A percentile compares a stretch with the other conserved stretches of the same genome.
phyloP scores from a whole-genome alignment of 345 rosid species.

The Acer saccharum region DNA sequence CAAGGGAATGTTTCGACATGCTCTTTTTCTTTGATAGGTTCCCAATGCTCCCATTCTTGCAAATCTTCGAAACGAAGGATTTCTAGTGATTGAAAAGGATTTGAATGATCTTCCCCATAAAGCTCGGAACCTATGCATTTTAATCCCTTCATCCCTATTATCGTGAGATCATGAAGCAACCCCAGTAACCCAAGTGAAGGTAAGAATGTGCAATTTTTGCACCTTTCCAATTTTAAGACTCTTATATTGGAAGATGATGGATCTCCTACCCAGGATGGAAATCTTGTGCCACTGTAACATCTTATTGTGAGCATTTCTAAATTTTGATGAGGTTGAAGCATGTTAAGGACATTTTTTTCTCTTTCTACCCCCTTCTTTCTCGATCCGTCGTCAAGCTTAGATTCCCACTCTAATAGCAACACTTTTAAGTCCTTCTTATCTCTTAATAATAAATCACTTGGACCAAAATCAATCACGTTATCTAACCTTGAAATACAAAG shows the following conservation, averaged over 20 bases:
- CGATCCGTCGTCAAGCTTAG: neutral
- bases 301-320: neutral
- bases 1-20: neutral
- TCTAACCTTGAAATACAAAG: neutral
- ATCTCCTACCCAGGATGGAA: slow-evolving; percentile 2
- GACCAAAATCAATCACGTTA: neutral
- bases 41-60: slow-evolving; percentile 6
- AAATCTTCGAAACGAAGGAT: neutral
- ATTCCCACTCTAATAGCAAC: neutral
- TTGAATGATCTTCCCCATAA: neutral
- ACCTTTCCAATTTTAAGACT: neutral
- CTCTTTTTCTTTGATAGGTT: neutral
- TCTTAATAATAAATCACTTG: neutral
- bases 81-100: neutral
- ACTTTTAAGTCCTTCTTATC: neutral
- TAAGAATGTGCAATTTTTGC: neutral
- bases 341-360: neutral
- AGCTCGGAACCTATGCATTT: slow-evolving; percentile 1
- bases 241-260: neutral
- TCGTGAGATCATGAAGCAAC: neutral
- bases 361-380: neutral
- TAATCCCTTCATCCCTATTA: neutral
- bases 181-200: neutral
- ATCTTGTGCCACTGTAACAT: neutral
- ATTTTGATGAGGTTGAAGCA: neutral